Base-by-base conservation (phyloP, 495 filamentous ascomycete genomes). In the Trichoderma erinaceum region DNA sequence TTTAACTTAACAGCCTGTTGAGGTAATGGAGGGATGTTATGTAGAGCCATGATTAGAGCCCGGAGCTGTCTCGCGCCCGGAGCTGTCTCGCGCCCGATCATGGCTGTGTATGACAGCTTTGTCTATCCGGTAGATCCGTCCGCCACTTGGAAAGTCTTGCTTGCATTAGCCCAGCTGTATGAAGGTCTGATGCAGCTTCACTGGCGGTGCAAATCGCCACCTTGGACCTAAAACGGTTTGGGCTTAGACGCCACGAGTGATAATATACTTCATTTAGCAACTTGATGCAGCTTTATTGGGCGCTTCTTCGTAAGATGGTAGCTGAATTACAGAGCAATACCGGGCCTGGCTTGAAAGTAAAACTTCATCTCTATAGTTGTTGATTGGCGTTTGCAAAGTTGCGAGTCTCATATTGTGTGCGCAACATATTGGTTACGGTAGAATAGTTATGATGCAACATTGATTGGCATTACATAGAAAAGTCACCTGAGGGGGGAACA, bases 121-220 rank as follows among this genome's bases (percentile, higher is more conserved):
- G 48, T n/a, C 56, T 13, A 61, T 61, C 56, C 56, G 56, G 27
- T 61, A 32, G 56, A 61, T 61, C 56, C 56, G 56, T 23, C 27
- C 25, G 21, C 16, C n/a, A 23, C 48, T 50, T 11, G 18, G n/a
- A 21, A 52, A 16, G 7, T 35, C 56, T 15, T 61, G 15, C 25
- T 13, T 18, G 25, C 56, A 32, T 29, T 52, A 52, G 48, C 10
- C n/a, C n/a, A 23, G n/a, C 18, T 11, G 3, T 52, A 10, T 52
- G 48, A 52, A n/a, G 48, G n/a, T 1, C n/a, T 48, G 15, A 21
- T 21, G 18, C n/a, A 21, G 21, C 21, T 18, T 52, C n/a, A n/a
- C 48, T 7, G n/a, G 48, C 21, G n/a, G 48, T 23, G 48, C 48
- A 52, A 52, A 52, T 52, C 21, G 48, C 48, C 48, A 52, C 48